phyloP scores from a whole-genome alignment of 192 early-diverging fungal species.

The Linderina pennispora region DNA sequence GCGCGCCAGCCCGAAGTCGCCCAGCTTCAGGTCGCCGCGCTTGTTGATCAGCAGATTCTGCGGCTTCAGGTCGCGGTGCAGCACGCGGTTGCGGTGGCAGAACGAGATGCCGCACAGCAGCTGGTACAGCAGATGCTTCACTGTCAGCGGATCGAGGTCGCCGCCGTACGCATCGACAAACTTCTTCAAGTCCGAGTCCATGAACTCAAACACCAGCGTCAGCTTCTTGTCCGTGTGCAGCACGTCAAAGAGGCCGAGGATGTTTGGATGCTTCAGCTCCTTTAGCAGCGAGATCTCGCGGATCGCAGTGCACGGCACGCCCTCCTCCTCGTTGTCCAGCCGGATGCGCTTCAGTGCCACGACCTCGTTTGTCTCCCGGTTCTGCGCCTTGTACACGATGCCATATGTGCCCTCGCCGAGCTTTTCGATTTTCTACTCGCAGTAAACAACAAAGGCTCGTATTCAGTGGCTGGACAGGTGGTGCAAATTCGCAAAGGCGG shows the following conservation, averaged over 20 bases:
- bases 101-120: conserved; percentile 94
- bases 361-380: conserved; percentile 89
- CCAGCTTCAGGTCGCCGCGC: conserved; percentile 75
- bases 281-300: conserved; percentile 77
- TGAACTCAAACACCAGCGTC: conserved; percentile 96
- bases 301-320: conserved; percentile 71
- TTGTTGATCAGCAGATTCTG: conserved; percentile 95
- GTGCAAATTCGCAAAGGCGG: no score
- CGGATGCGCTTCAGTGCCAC: conserved; percentile 95
- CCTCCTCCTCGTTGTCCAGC: conserved; percentile 85
- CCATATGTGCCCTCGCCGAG: conserved; percentile 98
- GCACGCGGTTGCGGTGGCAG: conserved; percentile 92
- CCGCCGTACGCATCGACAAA: conserved; percentile 87
- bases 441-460: no score
- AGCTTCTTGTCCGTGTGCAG: conserved; percentile 96
- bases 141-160: conserved; percentile 68
- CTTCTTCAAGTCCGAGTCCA: conserved; percentile 99
- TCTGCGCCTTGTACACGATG: conserved; percentile 99
- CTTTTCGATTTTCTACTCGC: conserved; percentile 98
- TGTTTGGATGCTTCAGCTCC: conserved; percentile 74
- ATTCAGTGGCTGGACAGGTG: no score
- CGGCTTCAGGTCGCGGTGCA: conserved; percentile 90
- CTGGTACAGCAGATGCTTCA: conserved; percentile 98
- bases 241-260: conserved; percentile 86
- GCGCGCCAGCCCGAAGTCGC: conserved; percentile 94